Base-by-base conservation (phyloP, 192 early-diverging fungal genomes). In the Coemansia interrupta region DNA sequence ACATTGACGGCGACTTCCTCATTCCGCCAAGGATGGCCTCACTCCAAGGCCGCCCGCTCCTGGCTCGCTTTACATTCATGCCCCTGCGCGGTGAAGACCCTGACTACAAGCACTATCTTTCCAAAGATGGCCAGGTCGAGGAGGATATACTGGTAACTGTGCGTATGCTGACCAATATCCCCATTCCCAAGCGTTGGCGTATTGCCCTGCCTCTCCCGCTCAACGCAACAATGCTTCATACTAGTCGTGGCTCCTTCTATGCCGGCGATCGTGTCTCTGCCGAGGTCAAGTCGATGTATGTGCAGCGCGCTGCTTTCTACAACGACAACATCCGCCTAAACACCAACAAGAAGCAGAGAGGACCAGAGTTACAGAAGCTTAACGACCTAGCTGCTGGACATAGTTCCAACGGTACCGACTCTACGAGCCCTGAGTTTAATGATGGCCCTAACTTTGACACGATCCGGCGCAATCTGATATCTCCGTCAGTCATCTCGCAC, bases 1-100 rank as follows among this genome's bases (percentile, higher is more conserved):
- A 74, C 26, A 74, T 74, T 43, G 73, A 77, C 45, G 73, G 68
- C 50, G 73, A 77, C 26, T 70, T 76, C 41, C 49, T 70, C 8
- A 32, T 76, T 12, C 63, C 67, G 39, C 67, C 73, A 15, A 45
- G 22, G 3, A n/a, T 76, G 56, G 54, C 56, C 8, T 52, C 63
- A 5, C 43, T 66, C 4, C 48, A 39, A 23, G 68, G 66, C 13
- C 63, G 43, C 24, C 73, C 73, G 26, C 52, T 76, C 60, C 67
- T 76, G 28, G 73, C 73, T 11, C 63, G 57, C 24, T 66, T 76
- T 28, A 66, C 59, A 1, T 76, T 76, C 66, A 63, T 76, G 5
- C 72, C 73, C 0, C 22, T 70, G 41, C 66, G 67, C n/a, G 73
- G 73, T 28, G 64, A 66, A 14, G 73, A 76, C 20, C 44, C 46